Evolutionary conservation across 768 basidiomycete genomes (phyloP), one percentile per base, ranked within the genome.

Genomic region (Candolleomyces efflorescens): DNA sequence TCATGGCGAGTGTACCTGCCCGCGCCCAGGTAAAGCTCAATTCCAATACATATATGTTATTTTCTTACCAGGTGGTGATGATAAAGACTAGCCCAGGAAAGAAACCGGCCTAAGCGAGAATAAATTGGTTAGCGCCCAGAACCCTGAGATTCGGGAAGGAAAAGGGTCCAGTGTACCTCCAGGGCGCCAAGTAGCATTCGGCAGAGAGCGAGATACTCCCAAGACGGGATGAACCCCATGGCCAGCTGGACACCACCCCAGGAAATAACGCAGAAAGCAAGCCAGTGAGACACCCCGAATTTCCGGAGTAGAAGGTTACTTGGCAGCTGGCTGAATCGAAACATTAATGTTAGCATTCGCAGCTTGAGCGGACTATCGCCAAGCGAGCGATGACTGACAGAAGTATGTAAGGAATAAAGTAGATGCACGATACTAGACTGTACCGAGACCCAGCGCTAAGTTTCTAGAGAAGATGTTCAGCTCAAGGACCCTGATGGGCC

Each of bases 1-100:
- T 82, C 80, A 52, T 79, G 74, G 27, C 79, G 75, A 17, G 68
- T 77, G 65, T 81, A 82, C 81, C 79, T 79, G 55, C 22, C 39
- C 22, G 43, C 49, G 9, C 26, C 22, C 17, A 37, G 51, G 51
- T 51, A 20, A 48, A 36, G 39, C 50, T 36, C 20, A 52, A 51
- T 39, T 38, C 22, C 60, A 12, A 41, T 38, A 39, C 27, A 37
- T 11, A 55, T 46, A 47, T 7, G 44, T 36, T 17, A 32, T 11
- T 51, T 20, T 38, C 70, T 5, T 54, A 79, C 81, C 81, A 82
- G 9, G 78, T 78, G 32, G 77, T 75, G 58, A 82, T 78, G 23
- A 81, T 72, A 61, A 75, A 81, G 23, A 80, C 72, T 60, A 81
- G 61, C 5, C 76, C 77, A 44, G 81, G 79, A 59, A 80, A 79